phyloP scores from a whole-genome alignment of 2,329 filamentous ascomycete genomes.

The Ophiostoma novo-ulmi region DNA sequence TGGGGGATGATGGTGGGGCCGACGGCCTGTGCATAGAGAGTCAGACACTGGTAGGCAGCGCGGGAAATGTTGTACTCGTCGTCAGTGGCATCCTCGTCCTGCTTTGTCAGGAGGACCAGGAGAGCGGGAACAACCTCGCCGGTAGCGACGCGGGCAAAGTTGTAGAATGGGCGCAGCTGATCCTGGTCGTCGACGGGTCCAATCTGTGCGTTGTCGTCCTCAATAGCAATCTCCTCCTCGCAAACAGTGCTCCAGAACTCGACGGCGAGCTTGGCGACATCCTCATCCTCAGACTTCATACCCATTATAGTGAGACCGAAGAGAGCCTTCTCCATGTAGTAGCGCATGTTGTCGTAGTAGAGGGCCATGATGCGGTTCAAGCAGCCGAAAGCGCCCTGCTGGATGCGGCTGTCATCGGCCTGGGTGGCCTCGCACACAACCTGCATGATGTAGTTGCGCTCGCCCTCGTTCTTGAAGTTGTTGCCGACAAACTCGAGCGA shows the following conservation, averaged over 20 bases:
- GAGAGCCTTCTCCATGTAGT: conserved; percentile 99
- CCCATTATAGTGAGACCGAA: conserved; percentile 96
- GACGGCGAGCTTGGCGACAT: conserved; percentile 94
- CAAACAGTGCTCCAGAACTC: conserved; percentile 99
- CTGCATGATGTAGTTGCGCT: conserved; percentile 99
- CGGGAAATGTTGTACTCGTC: conserved; percentile 97
- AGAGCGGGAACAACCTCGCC: conserved; percentile 92
- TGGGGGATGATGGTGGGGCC: conserved; percentile 76
- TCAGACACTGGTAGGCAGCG: conserved; percentile 92
- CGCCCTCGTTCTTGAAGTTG: conserved; percentile 98
- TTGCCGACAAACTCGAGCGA: conserved; percentile 95
- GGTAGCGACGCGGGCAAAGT: conserved; percentile 89
- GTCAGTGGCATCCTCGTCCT: conserved; percentile 93
- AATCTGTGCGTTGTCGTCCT: conserved; percentile 88
- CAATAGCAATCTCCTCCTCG: conserved; percentile 95
- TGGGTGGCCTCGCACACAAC: conserved; percentile 98
- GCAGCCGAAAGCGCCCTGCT: conserved; percentile 94
- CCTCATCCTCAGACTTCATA: conserved; percentile 97
- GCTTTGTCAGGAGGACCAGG: conserved; percentile 82
- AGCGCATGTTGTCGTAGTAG: conserved; percentile 99
- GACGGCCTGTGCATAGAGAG: conserved; percentile 91
- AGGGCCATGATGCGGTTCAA: conserved; percentile 97
- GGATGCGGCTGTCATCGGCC: conserved; percentile 82
- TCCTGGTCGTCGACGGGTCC: conserved; percentile 59
- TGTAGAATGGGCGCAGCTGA: conserved; percentile 87